Evolutionary conservation across 345 rosid species (phyloP).

Genomic region (Citrus cavaleriei): DNA sequence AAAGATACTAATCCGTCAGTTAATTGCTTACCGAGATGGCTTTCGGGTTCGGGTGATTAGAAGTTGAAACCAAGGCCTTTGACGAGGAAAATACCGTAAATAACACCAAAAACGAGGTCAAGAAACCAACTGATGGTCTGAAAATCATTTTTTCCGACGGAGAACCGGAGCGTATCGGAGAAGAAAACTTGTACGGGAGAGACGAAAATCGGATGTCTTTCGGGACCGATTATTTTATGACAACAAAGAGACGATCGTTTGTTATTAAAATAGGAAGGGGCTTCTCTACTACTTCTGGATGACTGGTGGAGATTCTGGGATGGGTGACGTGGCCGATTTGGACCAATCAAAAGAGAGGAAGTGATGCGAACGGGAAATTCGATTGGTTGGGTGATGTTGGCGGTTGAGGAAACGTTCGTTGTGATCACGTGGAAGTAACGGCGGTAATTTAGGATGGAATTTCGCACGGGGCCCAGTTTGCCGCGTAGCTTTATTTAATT

Average conservation of each 20-base stretch:
- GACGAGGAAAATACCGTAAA: conserved; percentile 31
- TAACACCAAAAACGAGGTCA: conserved; percentile 33
- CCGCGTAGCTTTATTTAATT: too few relatives aligned
- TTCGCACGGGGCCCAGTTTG: not conserved
- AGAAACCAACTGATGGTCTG: conserved; percentile 8
- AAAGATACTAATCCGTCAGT: not conserved
- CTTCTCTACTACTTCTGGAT: conserved; percentile 7
- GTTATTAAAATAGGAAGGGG: not conserved
- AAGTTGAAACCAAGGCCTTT: conserved; percentile 37
- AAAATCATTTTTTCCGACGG: conserved; percentile 15
- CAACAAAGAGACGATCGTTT: not conserved
- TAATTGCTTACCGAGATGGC: conserved; percentile 61
- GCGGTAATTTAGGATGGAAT: not conserved
- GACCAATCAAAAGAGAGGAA: conserved; percentile 39
- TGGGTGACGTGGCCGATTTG: conserved; percentile 46
- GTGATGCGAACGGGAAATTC: conserved; percentile 27
- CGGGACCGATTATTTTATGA: not conserved
- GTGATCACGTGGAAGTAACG: not conserved
- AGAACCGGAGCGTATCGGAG: not conserved
- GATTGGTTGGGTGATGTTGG: conserved; percentile 14
- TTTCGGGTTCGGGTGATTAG: conserved; percentile 52
- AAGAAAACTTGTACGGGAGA: not conserved
- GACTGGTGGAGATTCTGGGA: conserved; percentile 10
- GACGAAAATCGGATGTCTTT: not conserved
- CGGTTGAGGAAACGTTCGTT: not conserved